Conservation (phyloP, 306 rosid genomes). For the Cajanus cajan region DNA sequence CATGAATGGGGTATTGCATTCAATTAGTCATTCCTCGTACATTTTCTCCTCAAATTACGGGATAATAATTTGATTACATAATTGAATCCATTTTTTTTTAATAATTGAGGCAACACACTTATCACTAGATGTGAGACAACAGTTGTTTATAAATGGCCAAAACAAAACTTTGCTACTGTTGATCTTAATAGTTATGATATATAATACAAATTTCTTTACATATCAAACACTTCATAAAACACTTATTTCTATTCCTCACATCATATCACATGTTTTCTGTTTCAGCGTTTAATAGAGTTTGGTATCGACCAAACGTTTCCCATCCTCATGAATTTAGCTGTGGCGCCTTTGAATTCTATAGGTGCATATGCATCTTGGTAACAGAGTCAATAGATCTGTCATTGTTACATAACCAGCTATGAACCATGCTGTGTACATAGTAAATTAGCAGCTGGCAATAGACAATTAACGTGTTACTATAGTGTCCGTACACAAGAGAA, state of each 20-base stretch:
- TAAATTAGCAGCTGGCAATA: constrained; percentile 32
- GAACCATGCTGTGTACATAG: constrained; percentile 32
- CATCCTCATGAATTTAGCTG: not conserved
- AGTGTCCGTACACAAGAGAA: constrained; percentile 29
- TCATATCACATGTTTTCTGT: no score
- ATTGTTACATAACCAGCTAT: constrained; percentile 35
- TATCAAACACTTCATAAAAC: no score
- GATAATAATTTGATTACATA: not conserved
- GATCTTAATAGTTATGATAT: not conserved
- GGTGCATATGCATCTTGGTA: constrained; percentile 1
- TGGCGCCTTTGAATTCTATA: constrained; percentile 22
- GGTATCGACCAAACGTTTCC: no score
- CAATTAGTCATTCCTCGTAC: not conserved
- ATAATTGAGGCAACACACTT: not conserved
- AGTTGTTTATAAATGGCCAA: not conserved
- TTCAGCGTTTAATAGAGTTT: no score
- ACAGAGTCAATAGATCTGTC: constrained; percentile 30
- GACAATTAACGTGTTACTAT: constrained; percentile 1
- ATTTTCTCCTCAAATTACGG: not conserved
- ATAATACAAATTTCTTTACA: no score
- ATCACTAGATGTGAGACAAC: not conserved
- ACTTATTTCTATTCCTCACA: no score
- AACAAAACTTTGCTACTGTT: not conserved
- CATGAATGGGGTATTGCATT: not conserved
- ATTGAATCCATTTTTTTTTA: constrained; percentile 1